Evolutionary conservation across 179 eudicot species (phyloP).

Genomic region (Patellifolia procumbens): DNA sequence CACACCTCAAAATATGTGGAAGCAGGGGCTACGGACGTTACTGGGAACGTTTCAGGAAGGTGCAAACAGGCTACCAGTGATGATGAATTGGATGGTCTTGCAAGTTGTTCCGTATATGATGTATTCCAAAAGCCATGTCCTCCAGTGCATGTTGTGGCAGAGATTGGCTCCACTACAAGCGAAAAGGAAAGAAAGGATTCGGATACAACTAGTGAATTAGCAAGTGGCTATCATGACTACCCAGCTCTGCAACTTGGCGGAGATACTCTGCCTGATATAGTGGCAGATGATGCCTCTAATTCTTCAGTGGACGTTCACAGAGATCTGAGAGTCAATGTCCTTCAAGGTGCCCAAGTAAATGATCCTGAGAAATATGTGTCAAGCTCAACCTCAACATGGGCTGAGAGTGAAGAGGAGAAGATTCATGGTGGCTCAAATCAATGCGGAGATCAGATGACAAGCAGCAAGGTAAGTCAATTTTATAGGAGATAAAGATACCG

Average conservation of each 20-base stretch:
- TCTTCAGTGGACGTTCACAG: conserved; percentile 31
- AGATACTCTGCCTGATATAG: conserved; percentile 38
- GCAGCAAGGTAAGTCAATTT: conserved; percentile 48
- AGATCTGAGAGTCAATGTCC: conserved; percentile 27
- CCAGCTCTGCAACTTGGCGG: conserved; percentile 18
- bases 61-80: conserved; percentile 30
- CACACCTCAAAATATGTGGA: conserved; percentile 28
- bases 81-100: conserved; percentile 47
- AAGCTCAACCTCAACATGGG: conserved; percentile 28
- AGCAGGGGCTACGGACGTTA: conserved; percentile 23
- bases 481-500: neutral
- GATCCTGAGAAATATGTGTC: conserved; percentile 26
- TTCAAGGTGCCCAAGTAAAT: conserved; percentile 29
- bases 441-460: conserved; percentile 42
- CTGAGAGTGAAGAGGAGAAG: conserved; percentile 28
- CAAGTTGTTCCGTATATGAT: conserved; percentile 35
- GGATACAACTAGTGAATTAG: conserved; percentile 19
- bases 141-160: conserved; percentile 24
- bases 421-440: conserved; percentile 23
- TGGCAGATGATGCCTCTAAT: conserved; percentile 35
- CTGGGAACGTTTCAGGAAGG: conserved; percentile 28
- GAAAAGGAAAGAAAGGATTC: conserved; percentile 22
- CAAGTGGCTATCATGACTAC: conserved; percentile 22
- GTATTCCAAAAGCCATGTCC: conserved; percentile 39
- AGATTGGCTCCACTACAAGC: conserved; percentile 28